Base-by-base conservation (phyloP, 2,329 filamentous ascomycete genomes). In the Epichloe gansuensis region DNA sequence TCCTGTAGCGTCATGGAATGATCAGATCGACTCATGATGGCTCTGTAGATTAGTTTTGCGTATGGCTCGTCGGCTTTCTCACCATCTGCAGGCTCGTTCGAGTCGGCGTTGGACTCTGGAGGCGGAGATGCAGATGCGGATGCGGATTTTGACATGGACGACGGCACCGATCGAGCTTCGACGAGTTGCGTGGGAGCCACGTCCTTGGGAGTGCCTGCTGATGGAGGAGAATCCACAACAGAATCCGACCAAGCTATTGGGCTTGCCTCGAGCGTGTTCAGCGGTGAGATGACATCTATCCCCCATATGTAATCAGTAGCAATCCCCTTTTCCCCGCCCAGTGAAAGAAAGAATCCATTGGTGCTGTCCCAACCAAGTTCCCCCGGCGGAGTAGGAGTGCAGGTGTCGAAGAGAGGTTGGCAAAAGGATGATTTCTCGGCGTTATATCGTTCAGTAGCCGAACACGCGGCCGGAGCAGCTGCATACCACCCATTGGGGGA, bases 1-100 rank as follows among this genome's bases (percentile, higher is more conserved):
- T 94, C 84, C 59, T 89, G 83, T 12, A 97, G 74, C 2, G 85
- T 80, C 80, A 96, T 85, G 23, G 80, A 81, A 55, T 85, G 76
- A 5, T 74, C 71, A 0, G 81, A 78, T 0, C 76, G 77, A 58
- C 80, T 80, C 70, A 83, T 78, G 21, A 97, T 77, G 1, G 89
- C 89, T 49, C 76, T 73, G 62, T 84, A 86, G 55, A 97, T 88
- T 15, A 95, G 76, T 60, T 85, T 77, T 0, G 91, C 89, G 63
- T 97, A 97, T 1, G 89, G 85, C 54, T 79, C 77, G 23, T 81
- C 77, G 5, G 61, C 59, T 48, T 67, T 67, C 8, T 54, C 57
- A 27, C 43, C 6, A 6, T 42, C 47, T 4, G 34, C 25, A n/a
- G 48, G 34, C 57, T 21, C 51, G 47, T 25, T 27, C 50, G 11